Base-by-base conservation (phyloP, 2,329 filamentous ascomycete genomes). In the Diaporthe ilicicola region DNA sequence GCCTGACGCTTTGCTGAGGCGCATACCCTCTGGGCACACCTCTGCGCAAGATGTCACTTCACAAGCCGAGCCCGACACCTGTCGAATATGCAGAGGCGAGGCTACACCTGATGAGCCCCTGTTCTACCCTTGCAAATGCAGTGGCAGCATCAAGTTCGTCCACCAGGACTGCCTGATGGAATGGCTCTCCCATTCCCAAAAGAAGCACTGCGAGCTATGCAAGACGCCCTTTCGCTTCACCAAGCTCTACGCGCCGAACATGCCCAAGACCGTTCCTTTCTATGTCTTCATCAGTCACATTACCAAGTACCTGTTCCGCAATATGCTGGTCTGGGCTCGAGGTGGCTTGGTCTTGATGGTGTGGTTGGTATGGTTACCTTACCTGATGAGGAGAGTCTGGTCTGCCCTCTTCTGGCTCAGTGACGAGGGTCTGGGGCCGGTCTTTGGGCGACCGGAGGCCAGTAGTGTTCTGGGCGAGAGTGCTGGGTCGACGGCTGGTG, bases 141-240 rank as follows among this genome's bases (percentile, higher is more conserved):
- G 94, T 79, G 96, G 96, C 70, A 98, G 95, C 83, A 99, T 99
- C 84, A 98, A 97, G 84, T 97, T 93, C 78, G 96, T 99, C 73
- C 96, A 99, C 81, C 96, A 99, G 82, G 93, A 97, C 80, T 99
- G 96, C 81, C 84, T 99, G 82, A 97, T 99, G 92, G 95, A 98
- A 82, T 99, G 96, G 96, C 87, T 99, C 27, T 95, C 94, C 62
- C 97, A 99, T 82, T 98, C 96, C 1, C 95, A 99, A 81, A 99
- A 99, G 89, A 98, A 98, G 82, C 93, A 99, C 85, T 99, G 97
- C 86, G 96, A 99, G 84, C 91, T 99, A 44, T 99, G 96, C 90
- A 99, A 99, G 85, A 99, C 96, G 2, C 92, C 95, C 0, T 99
- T 98, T 79, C 93, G 94, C 72, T 99, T 99, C 85, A 99, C 96